phyloP scores from a whole-genome alignment of 345 rosid species.

The Boechera stricta region DNA sequence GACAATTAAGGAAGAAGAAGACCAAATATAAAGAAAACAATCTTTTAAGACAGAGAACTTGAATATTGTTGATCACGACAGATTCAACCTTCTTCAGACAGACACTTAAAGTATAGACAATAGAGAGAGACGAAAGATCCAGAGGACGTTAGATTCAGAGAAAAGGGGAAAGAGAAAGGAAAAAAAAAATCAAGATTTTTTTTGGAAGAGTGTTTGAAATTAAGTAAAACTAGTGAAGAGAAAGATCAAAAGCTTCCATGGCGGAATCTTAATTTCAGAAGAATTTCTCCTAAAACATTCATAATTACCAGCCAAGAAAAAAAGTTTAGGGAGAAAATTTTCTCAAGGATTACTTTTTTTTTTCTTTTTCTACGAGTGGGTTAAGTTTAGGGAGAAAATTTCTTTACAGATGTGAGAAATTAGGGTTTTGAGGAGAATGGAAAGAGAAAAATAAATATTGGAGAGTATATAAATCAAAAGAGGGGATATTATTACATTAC shows the following conservation, averaged over 20 bases:
- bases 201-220: not conserved
- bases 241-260: slow-evolving; percentile 55
- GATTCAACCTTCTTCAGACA: slow-evolving; percentile 40
- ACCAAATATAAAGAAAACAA: slow-evolving; percentile 12
- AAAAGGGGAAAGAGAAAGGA: slow-evolving; percentile 16
- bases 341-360: not conserved
- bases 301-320: slow-evolving; percentile 48
- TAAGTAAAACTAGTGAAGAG: slow-evolving; percentile 45
- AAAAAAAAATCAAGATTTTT: not conserved
- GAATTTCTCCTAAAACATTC: slow-evolving; percentile 41
- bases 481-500: slow-evolving; percentile 38
- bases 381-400: slow-evolving; percentile 47
- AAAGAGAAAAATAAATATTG: slow-evolving; percentile 19
- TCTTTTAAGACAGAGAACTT: slow-evolving; percentile 27
- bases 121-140: slow-evolving; percentile 26
- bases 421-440: slow-evolving; percentile 68
- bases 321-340: too few relatives aligned
- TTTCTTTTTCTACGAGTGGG: slow-evolving; percentile 32
- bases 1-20: slow-evolving; percentile 42
- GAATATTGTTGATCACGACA: slow-evolving; percentile 46
- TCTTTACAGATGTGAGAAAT: slow-evolving; percentile 57
- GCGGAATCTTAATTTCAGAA: slow-evolving; percentile 26
- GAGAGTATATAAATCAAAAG: slow-evolving; percentile 43
- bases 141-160: slow-evolving; percentile 42
- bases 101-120: slow-evolving; percentile 41